Evolutionary conservation across 495 filamentous ascomycete genomes (phyloP).

Genomic region (Trichocladium antarcticum): DNA sequence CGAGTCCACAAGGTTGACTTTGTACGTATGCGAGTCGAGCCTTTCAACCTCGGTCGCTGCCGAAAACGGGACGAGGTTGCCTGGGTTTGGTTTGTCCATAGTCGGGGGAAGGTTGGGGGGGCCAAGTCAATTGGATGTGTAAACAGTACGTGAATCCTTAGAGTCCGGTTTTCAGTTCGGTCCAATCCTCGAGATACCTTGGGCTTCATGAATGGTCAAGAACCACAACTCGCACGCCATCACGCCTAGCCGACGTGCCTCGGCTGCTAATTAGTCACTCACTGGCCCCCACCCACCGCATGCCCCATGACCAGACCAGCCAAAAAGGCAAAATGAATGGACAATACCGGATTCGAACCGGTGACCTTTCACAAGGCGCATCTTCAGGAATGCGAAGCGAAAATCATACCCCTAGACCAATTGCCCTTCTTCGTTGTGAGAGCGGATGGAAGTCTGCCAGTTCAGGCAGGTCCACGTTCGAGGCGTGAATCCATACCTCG

Average conservation of each 20-base stretch:
- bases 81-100: background rate
- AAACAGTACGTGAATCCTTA: too few species aligned
- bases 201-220: too few species aligned
- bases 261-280: too few species aligned
- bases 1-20: constrained; percentile 43
- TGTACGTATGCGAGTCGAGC: constrained; percentile 53
- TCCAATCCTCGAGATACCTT: too few species aligned
- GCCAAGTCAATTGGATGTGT: too few species aligned
- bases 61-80: constrained; percentile 17
- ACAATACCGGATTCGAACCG: constrained; percentile 15
- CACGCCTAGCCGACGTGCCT: too few species aligned
- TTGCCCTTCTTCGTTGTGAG: constrained; percentile 12
- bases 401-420: constrained; percentile 38
- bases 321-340: background rate
- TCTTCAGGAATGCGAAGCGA: constrained; percentile 28
- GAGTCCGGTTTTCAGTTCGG: too few species aligned
- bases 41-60: constrained; percentile 36
- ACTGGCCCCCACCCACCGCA: too few species aligned
- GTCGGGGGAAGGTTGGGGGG: background rate
- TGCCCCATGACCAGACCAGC: background rate
- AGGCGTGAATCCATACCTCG: background rate
- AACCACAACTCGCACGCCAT: too few species aligned
- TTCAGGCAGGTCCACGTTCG: too few species aligned
- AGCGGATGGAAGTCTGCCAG: background rate
- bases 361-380: constrained; percentile 12